Evolutionary conservation across 192 early-diverging fungal genomes (phyloP).

Genomic region (Mortierella alpina): DNA sequence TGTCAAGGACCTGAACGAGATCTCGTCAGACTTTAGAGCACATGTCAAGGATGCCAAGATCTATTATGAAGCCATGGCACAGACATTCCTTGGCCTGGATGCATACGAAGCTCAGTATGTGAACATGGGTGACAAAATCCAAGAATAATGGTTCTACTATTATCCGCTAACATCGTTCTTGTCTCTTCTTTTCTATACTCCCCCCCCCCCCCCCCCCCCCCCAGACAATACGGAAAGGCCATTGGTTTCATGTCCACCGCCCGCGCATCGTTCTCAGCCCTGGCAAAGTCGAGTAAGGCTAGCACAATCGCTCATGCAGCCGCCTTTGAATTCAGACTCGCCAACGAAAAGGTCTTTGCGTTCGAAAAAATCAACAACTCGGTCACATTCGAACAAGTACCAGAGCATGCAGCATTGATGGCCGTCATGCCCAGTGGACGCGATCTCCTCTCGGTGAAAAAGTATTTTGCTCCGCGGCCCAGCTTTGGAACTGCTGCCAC

Average conservation of each 20-base stretch:
- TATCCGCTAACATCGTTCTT: neutral
- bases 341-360: constrained; percentile 53
- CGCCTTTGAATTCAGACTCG: constrained; percentile 58
- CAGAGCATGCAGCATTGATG: constrained; percentile 57
- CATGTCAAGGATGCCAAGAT: constrained; percentile 62
- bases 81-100: constrained; percentile 65
- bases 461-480: constrained; percentile 53
- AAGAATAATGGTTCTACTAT: neutral
- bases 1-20: constrained; percentile 60
- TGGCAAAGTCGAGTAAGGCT: constrained; percentile 60
- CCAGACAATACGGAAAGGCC: constrained; percentile 65
- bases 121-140: neutral
- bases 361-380: constrained; percentile 65
- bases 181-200: neutral
- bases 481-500: constrained; percentile 53
- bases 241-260: constrained; percentile 64
- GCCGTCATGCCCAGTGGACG: constrained; percentile 66
- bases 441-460: constrained; percentile 57
- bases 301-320: constrained; percentile 57
- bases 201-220: neutral
- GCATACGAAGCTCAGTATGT: constrained; percentile 66
- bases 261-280: constrained; percentile 53
- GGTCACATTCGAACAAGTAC: constrained; percentile 67
- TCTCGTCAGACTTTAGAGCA: constrained; percentile 62
- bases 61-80: constrained; percentile 61